Percentiles rank a stretch among this genome's conserved stretches.
Conservation (phyloP, 306 rosid genomes). For the Gillenia trifoliata region DNA sequence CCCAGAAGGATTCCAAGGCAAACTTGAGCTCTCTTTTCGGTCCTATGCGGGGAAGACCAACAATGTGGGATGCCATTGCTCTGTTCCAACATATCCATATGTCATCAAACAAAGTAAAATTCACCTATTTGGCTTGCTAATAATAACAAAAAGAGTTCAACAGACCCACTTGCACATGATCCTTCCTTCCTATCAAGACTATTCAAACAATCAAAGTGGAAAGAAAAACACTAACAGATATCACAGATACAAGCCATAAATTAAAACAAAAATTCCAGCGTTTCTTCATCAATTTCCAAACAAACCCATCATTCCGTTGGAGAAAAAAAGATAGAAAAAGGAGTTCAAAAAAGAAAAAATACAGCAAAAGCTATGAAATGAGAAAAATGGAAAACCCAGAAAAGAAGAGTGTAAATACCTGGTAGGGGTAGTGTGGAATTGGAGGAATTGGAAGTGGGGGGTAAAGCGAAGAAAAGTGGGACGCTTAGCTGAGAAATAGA, state of each 20-base stretch:
- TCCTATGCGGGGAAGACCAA: constrained; percentile 89
- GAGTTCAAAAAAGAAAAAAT: background rate
- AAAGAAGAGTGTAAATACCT: constrained; percentile 16
- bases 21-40: constrained; percentile 82
- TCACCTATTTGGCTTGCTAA: background rate
- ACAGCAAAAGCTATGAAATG: background rate
- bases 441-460: background rate
- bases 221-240: background rate
- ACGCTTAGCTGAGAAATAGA: constrained; percentile 13
- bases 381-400: background rate
- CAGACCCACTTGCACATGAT: background rate
- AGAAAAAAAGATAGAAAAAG: background rate
- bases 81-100: constrained; percentile 25
- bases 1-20: constrained; percentile 88
- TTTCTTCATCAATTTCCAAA: background rate
- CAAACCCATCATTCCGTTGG: background rate
- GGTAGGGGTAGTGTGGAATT: background rate
- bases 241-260: background rate
- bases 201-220: background rate
- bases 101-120: background rate
- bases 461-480: constrained; percentile 20
- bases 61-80: constrained; percentile 75
- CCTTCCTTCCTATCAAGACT: background rate
- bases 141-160: background rate
- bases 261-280: background rate